Conservation (phyloP, 169 alveolate species). For the Plasmodium gallinaceum region DNA sequence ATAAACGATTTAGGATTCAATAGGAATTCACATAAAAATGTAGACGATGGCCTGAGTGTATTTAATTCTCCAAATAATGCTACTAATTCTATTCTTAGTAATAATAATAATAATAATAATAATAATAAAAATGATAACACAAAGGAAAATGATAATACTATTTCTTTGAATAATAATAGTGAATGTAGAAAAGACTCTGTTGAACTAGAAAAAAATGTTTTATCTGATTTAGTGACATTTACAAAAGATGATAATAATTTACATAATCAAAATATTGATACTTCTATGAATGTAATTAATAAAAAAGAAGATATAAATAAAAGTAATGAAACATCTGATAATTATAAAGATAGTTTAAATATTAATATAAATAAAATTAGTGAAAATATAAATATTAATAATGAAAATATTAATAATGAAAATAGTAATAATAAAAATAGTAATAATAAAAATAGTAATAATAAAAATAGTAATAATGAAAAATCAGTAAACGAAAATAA, state of each 20-base stretch:
- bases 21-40: background rate
- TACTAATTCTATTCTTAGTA: background rate
- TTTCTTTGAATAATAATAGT: background rate
- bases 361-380: no score
- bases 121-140: constrained; percentile 1
- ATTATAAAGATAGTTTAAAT: no score
- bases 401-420: background rate
- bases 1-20: background rate
- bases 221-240: background rate
- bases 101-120: background rate
- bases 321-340: no score
- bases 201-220: background rate
- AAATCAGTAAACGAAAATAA: background rate
- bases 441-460: background rate
- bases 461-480: background rate
- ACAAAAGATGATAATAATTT: background rate
- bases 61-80: constrained; percentile 1
- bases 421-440: background rate
- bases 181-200: background rate
- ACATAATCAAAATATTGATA: no score
- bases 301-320: no score
- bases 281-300: no score
- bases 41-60: background rate
- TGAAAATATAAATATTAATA: background rate
- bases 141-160: background rate